Evolutionary conservation across 345 rosid genomes (phyloP).

Genomic region (Rhizophora mangle): DNA sequence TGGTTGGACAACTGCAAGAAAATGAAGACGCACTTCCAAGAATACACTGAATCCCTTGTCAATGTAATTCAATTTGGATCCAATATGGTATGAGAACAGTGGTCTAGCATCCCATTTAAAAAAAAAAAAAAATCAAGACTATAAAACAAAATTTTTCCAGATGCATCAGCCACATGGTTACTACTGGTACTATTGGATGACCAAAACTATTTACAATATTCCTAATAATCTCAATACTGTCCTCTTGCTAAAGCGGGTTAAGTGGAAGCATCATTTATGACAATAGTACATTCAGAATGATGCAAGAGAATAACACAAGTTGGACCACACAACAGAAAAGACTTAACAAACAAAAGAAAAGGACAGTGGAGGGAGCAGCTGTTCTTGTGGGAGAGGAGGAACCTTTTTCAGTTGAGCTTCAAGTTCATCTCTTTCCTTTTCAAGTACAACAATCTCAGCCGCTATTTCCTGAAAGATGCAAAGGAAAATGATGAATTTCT

Average conservation of each 20-base stretch:
- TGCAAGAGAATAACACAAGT: not conserved
- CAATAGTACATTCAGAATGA: not conserved
- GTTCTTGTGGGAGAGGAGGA: constrained; percentile 4
- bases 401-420: constrained; percentile 93
- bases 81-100: too few relatives aligned
- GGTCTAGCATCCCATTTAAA: too few relatives aligned
- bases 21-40: too few relatives aligned
- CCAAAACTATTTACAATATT: not conserved
- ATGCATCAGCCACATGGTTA: too few relatives aligned
- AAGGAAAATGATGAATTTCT: constrained; percentile 15
- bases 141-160: too few relatives aligned
- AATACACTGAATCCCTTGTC: too few relatives aligned
- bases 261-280: not conserved
- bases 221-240: not conserved
- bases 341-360: not conserved
- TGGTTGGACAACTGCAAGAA: not conserved
- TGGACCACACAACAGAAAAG: not conserved
- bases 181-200: not conserved
- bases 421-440: constrained; percentile 77
- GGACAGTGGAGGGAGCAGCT: not conserved
- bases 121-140: too few relatives aligned
- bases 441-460: constrained; percentile 73
- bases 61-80: too few relatives aligned
- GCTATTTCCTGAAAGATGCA: constrained; percentile 59
- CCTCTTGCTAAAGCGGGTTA: not conserved